A percentile compares a stretch with the other conserved stretches of the same genome.
phyloP scores from a whole-genome alignment of 371 early-diverging fungal genomes.

The Apophysomyces ossiformis region DNA sequence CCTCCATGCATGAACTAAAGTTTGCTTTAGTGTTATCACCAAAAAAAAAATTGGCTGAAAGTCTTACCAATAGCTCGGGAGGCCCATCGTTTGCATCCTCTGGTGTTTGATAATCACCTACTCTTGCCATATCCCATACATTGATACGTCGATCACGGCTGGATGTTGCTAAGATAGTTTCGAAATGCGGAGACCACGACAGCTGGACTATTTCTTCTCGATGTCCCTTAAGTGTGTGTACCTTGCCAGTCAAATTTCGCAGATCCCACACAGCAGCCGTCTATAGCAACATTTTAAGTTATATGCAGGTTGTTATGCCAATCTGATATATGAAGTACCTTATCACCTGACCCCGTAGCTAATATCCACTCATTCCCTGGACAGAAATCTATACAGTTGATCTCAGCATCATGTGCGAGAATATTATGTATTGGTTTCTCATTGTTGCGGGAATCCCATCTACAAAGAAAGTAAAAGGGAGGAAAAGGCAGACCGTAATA shows the following conservation, averaged over 20 bases:
- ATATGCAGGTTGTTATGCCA: not conserved
- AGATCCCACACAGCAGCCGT: conserved; percentile 97
- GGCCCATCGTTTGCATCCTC: conserved; percentile 96
- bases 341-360: conserved; percentile 96
- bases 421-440: conserved; percentile 71
- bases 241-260: conserved; percentile 78
- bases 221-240: conserved; percentile 89
- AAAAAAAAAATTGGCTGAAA: not conserved
- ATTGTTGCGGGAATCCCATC: conserved; percentile 71
- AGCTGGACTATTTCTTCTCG: conserved; percentile 91
- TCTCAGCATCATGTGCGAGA: conserved; percentile 88
- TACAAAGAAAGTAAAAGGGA: conserved; percentile 29
- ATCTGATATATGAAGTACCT: conserved; percentile 41
- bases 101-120: conserved; percentile 87
- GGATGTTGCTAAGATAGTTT: conserved; percentile 91
- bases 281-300: conserved; percentile 27
- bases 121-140: conserved; percentile 95
- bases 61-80: conserved; percentile 89
- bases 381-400: conserved; percentile 96
- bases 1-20: conserved; percentile 97
- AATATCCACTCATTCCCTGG: conserved; percentile 89
- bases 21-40: not conserved
- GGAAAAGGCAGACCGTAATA: not conserved
- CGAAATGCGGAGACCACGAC: conserved; percentile 95
- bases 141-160: conserved; percentile 89